Evolutionary conservation across 2,329 filamentous ascomycete genomes (phyloP), one percentile per base, ranked within the genome.

Genomic region (Aspergillus fumigatus): DNA sequence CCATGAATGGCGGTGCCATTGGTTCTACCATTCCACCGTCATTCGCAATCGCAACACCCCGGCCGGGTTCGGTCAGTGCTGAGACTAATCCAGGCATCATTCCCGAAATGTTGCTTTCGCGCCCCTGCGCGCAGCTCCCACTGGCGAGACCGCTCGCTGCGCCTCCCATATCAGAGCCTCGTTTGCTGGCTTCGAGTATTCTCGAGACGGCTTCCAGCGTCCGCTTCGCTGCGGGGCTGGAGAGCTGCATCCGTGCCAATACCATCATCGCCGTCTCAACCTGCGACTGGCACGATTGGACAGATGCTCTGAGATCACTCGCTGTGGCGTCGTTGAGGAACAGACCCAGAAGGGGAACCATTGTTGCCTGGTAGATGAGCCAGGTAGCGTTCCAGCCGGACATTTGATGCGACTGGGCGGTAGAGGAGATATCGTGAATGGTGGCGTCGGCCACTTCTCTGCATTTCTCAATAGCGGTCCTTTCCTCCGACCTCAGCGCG

Each of bases 311-410:
- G 1, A 73, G 79, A 68, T 90, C 86, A 78, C 84, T 88, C 1
- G 62, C 62, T 1, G 70, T 73, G 25, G 62, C 63, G 54, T 74
- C 72, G 19, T 70, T 70, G 38, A 74, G 68, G 70, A 91, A 90
- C 11, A 92, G 78, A 23, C 84, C 88, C 10, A 93, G 82, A 1
- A 93, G 80, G 0, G 89, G 89, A 8, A 92, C 85, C 86, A 92
- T 89, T 60, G 84, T 85, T 0, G 89, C 88, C 70, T 92, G 89
- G 74, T 90, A 92, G 57, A 90, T 82, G 73, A 91, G 88, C 88
- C 88, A 92, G 2, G 89, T 88, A 0, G 87, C 89, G 69, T 90
- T 90, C 89, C 88, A 92, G 8, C 88, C 88, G 0, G 84, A 85
- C 75, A 92, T 89, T 67, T 91, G 84, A 67, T 90, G 89, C 48